Conservation (phyloP, 2,329 filamentous ascomycete species). For the Hymenoscyphus albidus region DNA sequence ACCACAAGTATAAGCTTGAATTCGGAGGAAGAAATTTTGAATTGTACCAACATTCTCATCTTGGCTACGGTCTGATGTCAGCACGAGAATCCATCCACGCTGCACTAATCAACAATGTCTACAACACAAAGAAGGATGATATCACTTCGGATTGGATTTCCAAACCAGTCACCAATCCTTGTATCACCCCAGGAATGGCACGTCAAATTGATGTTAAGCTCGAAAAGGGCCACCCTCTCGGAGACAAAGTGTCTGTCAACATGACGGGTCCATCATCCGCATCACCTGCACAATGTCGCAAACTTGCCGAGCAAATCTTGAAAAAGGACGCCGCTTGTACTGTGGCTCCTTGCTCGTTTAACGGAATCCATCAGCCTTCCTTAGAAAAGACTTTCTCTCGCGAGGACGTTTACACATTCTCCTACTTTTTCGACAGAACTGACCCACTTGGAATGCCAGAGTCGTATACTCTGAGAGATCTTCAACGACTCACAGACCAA, state of each 20-base stretch:
- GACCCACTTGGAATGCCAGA: slow-evolving; percentile 97
- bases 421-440: slow-evolving; percentile 96
- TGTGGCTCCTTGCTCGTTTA: slow-evolving; percentile 94
- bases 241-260: slow-evolving; percentile 64
- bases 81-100: slow-evolving; percentile 84
- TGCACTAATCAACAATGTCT: slow-evolving; percentile 67
- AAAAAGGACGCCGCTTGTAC: slow-evolving; percentile 80
- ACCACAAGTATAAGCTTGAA: slow-evolving; percentile 90
- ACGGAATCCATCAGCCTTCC: slow-evolving; percentile 90
- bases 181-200: slow-evolving; percentile 76
- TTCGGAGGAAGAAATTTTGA: slow-evolving; percentile 90
- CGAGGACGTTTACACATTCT: slow-evolving; percentile 95
- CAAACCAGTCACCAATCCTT: slow-evolving; percentile 74
- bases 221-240: slow-evolving; percentile 61
- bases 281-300: slow-evolving; percentile 82
- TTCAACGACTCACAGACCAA: slow-evolving; percentile 77
- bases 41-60: slow-evolving; percentile 96
- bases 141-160: slow-evolving; percentile 58
- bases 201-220: slow-evolving; percentile 71
- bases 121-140: slow-evolving; percentile 54
- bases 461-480: slow-evolving; percentile 85
- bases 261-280: slow-evolving; percentile 80
- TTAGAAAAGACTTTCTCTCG: slow-evolving; percentile 86
- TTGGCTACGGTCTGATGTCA: slow-evolving; percentile 94
- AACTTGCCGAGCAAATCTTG: slow-evolving; percentile 83